Conservation (phyloP, 192 early-diverging fungal genomes). For the Umbelopsis sp. region DNA sequence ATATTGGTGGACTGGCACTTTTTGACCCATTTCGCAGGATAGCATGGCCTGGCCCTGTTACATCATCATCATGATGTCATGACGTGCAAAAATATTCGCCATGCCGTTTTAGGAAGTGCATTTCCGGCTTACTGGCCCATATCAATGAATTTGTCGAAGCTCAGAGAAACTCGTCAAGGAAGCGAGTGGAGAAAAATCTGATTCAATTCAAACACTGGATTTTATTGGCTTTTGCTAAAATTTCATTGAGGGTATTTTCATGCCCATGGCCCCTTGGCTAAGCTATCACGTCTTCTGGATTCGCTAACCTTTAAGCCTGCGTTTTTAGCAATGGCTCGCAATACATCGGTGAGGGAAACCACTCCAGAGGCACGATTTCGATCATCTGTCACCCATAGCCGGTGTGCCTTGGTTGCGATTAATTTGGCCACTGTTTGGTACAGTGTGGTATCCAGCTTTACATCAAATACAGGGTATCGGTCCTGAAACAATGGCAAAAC, state of each 20-base stretch:
- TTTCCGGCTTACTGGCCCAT: too few species aligned
- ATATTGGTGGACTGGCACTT: too few species aligned
- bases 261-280: constrained; percentile 19
- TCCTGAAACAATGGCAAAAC: constrained; percentile 42
- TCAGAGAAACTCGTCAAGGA: too few species aligned
- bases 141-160: too few species aligned
- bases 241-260: background rate
- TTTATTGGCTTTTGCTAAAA: background rate
- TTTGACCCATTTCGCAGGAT: too few species aligned
- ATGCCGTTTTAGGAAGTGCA: too few species aligned
- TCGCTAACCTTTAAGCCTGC: constrained; percentile 8
- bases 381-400: constrained; percentile 77
- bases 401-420: constrained; percentile 79
- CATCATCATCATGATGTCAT: too few species aligned
- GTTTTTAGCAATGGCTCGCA: constrained; percentile 41
- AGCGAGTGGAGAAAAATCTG: too few species aligned
- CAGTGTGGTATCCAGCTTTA: constrained; percentile 69
- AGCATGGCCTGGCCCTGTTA: too few species aligned
- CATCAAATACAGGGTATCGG: constrained; percentile 76
- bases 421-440: constrained; percentile 76
- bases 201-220: background rate
- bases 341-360: constrained; percentile 80
- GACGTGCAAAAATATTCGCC: too few species aligned
- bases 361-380: constrained; percentile 63
- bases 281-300: background rate